Percentiles rank a stretch among this genome's conserved stretches.
These are phyloP conservation scores for Leccinum olivaceopallidum DNA, from an alignment of 768 basidiomycete genomes.

Conservation along the genomic window DNA sequence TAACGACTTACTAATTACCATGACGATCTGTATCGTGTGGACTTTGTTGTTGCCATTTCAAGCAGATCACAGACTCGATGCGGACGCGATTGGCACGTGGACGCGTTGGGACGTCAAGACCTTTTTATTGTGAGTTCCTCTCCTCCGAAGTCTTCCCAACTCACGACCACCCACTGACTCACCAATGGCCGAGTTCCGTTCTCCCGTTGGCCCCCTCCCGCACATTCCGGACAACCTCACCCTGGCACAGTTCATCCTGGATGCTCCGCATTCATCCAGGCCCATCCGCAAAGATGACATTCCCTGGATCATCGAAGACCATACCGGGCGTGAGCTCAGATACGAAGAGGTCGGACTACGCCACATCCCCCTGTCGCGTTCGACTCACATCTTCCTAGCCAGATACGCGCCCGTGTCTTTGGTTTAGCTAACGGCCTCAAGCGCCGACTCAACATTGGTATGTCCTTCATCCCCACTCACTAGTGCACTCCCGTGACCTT, in stretches of 20 bases:
- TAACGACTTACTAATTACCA: neutral
- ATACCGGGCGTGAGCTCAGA: constrained; percentile 35
- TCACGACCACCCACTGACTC: neutral
- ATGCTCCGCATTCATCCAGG: constrained; percentile 33
- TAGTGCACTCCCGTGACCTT: neutral
- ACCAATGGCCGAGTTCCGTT: constrained; percentile 31
- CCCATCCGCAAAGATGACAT: constrained; percentile 25
- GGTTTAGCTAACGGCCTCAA: constrained; percentile 41
- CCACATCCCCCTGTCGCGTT: neutral
- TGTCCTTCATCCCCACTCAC: constrained; percentile 10
- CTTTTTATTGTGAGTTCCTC: neutral
- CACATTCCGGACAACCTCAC: constrained; percentile 40
- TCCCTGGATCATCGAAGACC: constrained; percentile 46
- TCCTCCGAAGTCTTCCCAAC: neutral
- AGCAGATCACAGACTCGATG: neutral
- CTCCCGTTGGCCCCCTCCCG: constrained; percentile 33
- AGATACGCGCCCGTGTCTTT: constrained; percentile 38
- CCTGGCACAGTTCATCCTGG: constrained; percentile 39
- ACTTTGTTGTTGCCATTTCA: neutral
- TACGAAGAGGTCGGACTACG: constrained; percentile 37
- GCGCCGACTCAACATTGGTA: constrained; percentile 36
- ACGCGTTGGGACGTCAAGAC: neutral
- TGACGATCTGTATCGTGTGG: neutral
- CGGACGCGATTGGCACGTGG: neutral
- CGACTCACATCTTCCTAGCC: neutral